A percentile compares a stretch with the other conserved stretches of the same genome.
phyloP scores from a whole-genome alignment of 2,329 filamentous ascomycete species.

The Neopestalotiopsis clavispora region DNA sequence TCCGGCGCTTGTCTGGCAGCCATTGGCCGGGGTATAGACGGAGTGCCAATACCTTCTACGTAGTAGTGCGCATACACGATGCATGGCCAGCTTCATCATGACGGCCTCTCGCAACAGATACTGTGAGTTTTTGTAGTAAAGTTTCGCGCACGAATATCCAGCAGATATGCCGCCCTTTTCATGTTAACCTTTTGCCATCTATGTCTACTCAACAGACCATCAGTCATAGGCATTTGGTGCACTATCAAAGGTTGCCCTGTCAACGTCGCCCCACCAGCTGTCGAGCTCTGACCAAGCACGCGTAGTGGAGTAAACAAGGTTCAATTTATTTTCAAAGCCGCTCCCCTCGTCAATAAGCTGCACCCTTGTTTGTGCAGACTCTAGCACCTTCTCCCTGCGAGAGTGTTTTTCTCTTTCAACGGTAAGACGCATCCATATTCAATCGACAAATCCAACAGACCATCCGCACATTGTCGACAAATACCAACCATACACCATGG shows the following conservation, averaged over 20 bases:
- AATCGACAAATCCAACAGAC: background rate
- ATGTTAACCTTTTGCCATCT: background rate
- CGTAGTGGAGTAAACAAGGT: conserved; percentile 13
- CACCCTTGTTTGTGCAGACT: background rate
- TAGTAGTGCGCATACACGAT: background rate
- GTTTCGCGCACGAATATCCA: background rate
- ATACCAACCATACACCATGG: conserved; percentile 46
- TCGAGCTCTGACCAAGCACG: conserved; percentile 10
- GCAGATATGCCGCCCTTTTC: background rate
- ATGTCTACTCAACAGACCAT: background rate
- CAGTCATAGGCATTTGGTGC: background rate
- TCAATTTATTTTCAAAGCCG: conserved; percentile 13
- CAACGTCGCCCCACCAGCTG: conserved; percentile 8
- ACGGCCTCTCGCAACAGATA: background rate
- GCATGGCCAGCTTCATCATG: background rate
- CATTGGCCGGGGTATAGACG: background rate
- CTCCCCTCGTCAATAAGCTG: conserved; percentile 1
- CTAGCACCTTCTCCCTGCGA: conserved; percentile 1
- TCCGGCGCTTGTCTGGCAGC: background rate
- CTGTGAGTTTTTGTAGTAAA: background rate
- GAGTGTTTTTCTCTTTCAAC: conserved; percentile 1
- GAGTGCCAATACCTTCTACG: background rate
- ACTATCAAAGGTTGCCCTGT: conserved; percentile 10
- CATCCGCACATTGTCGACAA: conserved; percentile 1
- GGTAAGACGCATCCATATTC: conserved; percentile 6